These are phyloP conservation scores for Avena eriantha DNA, from an alignment of 176 grass and related monocot species.

Conservation along the genomic window DNA sequence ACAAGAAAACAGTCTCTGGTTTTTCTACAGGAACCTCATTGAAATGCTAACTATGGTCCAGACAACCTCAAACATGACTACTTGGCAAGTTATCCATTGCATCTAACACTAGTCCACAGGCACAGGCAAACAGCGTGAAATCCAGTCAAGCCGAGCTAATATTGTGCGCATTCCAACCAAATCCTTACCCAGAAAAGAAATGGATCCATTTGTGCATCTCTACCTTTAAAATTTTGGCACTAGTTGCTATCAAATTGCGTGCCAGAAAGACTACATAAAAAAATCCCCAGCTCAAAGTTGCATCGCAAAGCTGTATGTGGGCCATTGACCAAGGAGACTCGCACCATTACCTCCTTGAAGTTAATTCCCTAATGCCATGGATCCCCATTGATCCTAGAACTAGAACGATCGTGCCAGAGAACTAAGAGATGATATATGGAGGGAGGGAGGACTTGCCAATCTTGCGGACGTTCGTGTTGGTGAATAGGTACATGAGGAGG, in stretches of 20 bases:
- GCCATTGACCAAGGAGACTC: not conserved
- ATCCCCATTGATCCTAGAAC: not conserved
- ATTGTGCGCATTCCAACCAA: not conserved
- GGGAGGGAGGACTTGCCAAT: conserved; percentile 52
- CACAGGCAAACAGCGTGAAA: not conserved
- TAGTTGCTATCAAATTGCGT: not conserved
- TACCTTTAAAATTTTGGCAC: conserved; percentile 15
- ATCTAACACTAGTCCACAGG: not conserved
- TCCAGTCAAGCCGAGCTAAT: not conserved
- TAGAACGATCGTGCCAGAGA: not conserved
- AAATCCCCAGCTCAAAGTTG: not conserved
- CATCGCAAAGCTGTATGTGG: not conserved
- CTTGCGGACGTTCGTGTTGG: conserved; percentile 80
- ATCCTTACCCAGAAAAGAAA: not conserved
- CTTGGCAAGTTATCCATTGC: not conserved
- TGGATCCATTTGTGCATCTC: not conserved
- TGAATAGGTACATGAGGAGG: conserved; percentile 99
- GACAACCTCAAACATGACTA: not conserved
- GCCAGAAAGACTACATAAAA: not conserved
- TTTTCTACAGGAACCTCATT: not conserved
- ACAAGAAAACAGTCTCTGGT: not conserved
- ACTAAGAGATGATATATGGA: not conserved
- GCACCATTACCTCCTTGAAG: not conserved
- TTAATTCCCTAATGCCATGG: not conserved
- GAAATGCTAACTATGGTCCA: not conserved